These are phyloP conservation scores for Byssothecium circinans DNA, from an alignment of 2,329 filamentous ascomycete genomes.

Conservation along the genomic window DNA sequence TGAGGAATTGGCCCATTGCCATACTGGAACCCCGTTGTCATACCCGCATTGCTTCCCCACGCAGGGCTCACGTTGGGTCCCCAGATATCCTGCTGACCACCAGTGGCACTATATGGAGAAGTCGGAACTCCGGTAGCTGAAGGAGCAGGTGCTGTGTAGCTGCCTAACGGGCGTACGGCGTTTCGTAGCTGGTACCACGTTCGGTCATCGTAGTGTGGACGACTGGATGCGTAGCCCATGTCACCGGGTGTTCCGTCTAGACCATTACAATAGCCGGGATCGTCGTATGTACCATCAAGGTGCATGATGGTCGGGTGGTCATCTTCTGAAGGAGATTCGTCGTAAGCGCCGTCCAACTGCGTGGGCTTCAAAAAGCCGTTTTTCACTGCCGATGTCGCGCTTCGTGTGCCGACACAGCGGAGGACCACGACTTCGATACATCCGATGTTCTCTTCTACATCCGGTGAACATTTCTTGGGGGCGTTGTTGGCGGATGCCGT, in stretches of 20 bases:
- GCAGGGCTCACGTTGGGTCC: not conserved
- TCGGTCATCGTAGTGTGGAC: slow-evolving; percentile 21
- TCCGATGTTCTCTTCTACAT: slow-evolving; percentile 46
- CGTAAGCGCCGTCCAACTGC: slow-evolving; percentile 33
- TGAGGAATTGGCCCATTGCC: slow-evolving; percentile 30
- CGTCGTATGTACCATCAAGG: slow-evolving; percentile 32
- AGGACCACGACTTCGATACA: slow-evolving; percentile 54
- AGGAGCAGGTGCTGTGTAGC: not conserved
- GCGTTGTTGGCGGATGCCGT: slow-evolving; percentile 44
- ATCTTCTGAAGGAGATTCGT: slow-evolving; percentile 9
- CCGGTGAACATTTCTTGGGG: slow-evolving; percentile 30
- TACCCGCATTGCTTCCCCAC: not conserved
- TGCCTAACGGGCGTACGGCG: not conserved
- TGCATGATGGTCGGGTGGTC: slow-evolving; percentile 18
- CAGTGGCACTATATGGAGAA: not conserved
- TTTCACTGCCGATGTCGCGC: slow-evolving; percentile 16
- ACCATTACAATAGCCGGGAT: slow-evolving; percentile 14
- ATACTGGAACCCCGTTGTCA: slow-evolving; percentile 20
- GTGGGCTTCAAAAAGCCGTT: slow-evolving; percentile 7
- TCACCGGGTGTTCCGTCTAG: slow-evolving; percentile 15
- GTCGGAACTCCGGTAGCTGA: not conserved
- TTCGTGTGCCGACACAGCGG: slow-evolving; percentile 42
- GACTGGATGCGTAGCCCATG: not conserved
- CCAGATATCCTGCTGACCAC: not conserved
- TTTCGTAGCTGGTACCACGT: not conserved